phyloP scores from a whole-genome alignment of 2,329 filamentous ascomycete genomes.

The Tolypocladium inflatum region DNA sequence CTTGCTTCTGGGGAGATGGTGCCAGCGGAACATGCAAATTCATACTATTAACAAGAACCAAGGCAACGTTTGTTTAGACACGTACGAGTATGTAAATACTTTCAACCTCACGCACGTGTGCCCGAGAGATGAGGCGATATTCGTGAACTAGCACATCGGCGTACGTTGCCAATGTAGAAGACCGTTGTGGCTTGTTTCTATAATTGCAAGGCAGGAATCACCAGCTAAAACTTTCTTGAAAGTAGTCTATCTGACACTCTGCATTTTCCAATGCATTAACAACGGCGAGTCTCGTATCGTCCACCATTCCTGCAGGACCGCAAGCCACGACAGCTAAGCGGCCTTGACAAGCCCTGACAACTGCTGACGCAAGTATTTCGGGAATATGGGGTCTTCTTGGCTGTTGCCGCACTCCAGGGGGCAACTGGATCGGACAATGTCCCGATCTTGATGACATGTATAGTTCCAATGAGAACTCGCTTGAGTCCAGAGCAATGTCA shows the following conservation, averaged over 20 bases:
- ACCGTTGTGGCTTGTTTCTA: no score
- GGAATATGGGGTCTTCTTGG: slow-evolving; percentile 23
- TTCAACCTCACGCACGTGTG: no score
- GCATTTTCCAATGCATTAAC: slow-evolving; percentile 18
- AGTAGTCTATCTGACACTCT: slow-evolving; percentile 7
- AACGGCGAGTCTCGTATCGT: slow-evolving; percentile 29
- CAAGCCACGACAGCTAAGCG: slow-evolving; percentile 32
- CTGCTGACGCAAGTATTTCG: slow-evolving; percentile 20
- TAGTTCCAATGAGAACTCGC: slow-evolving; percentile 23
- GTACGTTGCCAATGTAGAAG: no score
- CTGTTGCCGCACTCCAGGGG: slow-evolving; percentile 8
- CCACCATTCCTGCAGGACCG: slow-evolving; percentile 34
- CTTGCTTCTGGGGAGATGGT: no score
- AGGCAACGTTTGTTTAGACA: no score
- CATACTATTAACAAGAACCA: no score
- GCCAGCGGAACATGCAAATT: no score
- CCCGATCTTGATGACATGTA: slow-evolving; percentile 20
- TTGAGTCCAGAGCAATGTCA: slow-evolving; percentile 13
- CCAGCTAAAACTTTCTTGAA: slow-evolving; percentile 7
- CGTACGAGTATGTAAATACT: no score
- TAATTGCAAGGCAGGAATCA: background rate
- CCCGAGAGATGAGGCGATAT: no score
- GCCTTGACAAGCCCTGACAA: slow-evolving; percentile 9
- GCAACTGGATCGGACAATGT: slow-evolving; percentile 5
- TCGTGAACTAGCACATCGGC: no score